Conservation (phyloP, 2,329 filamentous ascomycete genomes). For the Alternaria brassicicola region DNA sequence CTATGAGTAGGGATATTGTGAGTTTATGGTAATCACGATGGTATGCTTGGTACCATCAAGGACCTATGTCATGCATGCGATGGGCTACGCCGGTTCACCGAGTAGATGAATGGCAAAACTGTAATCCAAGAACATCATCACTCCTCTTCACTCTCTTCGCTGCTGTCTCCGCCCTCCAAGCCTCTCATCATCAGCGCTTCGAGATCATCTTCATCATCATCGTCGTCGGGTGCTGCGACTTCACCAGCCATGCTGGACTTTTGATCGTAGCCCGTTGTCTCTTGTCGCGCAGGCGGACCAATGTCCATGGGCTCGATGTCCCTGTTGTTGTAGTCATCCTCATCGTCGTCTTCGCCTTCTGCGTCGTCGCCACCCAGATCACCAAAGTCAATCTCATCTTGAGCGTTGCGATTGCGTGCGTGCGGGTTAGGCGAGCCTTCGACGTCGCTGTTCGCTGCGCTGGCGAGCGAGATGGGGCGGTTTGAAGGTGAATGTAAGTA, state of each 20-base stretch:
- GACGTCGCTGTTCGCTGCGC: conserved; percentile 48
- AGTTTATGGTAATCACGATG: background rate
- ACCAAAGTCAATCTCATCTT: conserved; percentile 47
- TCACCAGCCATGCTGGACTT: conserved; percentile 15
- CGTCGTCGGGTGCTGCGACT: conserved; percentile 29
- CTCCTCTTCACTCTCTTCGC: conserved; percentile 55
- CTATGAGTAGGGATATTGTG: too few relatives aligned
- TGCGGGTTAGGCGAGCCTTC: conserved; percentile 37
- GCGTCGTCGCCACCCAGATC: conserved; percentile 36
- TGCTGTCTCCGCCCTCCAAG: conserved; percentile 45
- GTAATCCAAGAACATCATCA: conserved; percentile 1
- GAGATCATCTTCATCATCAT: conserved; percentile 50
- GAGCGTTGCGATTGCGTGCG: conserved; percentile 15
- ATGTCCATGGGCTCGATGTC: conserved; percentile 46
- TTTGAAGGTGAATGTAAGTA: conserved; percentile 37
- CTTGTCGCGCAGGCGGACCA: conserved; percentile 36
- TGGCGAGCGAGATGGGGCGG: conserved; percentile 53
- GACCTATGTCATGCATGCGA: background rate
- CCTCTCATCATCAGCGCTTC: conserved; percentile 54
- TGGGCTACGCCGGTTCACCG: background rate
- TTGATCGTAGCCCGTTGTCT: conserved; percentile 14
- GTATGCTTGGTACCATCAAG: too few relatives aligned
- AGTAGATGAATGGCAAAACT: background rate
- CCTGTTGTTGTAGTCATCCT: conserved; percentile 39
- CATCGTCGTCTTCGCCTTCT: conserved; percentile 39